phyloP scores from a whole-genome alignment of 1,284 basidiomycete species.

The Rhizopogon parksii region DNA sequence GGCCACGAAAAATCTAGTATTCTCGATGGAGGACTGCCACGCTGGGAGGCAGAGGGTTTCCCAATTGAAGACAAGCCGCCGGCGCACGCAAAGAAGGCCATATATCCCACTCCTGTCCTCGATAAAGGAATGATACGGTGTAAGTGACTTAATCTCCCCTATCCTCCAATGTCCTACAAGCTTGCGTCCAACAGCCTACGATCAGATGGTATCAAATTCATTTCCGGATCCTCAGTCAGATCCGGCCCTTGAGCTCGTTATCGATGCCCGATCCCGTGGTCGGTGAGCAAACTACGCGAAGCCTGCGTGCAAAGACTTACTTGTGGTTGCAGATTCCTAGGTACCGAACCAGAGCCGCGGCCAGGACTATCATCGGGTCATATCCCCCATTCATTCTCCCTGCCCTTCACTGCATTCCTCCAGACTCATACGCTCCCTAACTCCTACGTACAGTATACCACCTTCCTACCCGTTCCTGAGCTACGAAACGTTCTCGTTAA shows the following conservation, averaged over 20 bases:
- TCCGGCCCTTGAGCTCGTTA: conserved; percentile 59
- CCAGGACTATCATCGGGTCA: conserved; percentile 87
- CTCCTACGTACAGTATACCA: conserved; percentile 50
- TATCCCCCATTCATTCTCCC: conserved; percentile 80
- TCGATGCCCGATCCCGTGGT: conserved; percentile 81
- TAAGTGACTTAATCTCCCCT: conserved; percentile 34
- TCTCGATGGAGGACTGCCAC: conserved; percentile 83
- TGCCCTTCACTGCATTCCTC: conserved; percentile 82
- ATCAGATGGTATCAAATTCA: conserved; percentile 76
- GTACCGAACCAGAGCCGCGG: conserved; percentile 84
- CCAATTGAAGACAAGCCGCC: conserved; percentile 50
- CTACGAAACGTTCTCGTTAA: conserved; percentile 56
- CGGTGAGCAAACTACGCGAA: conserved; percentile 42
- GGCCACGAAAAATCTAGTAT: conserved; percentile 82
- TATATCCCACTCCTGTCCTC: conserved; percentile 52
- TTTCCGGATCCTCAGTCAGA: conserved; percentile 37
- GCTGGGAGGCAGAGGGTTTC: conserved; percentile 72
- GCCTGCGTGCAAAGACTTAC: conserved; percentile 1
- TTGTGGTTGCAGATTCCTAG: conserved; percentile 53
- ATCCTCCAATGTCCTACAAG: conserved; percentile 13
- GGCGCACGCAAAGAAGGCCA: conserved; percentile 21
- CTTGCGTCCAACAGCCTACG: conserved; percentile 55
- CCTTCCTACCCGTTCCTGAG: conserved; percentile 49
- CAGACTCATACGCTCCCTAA: conserved; percentile 40
- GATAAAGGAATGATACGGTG: conserved; percentile 52